These are phyloP conservation scores for Plantago ovata DNA, from an alignment of 257 asterid species.

Conservation along the genomic window DNA sequence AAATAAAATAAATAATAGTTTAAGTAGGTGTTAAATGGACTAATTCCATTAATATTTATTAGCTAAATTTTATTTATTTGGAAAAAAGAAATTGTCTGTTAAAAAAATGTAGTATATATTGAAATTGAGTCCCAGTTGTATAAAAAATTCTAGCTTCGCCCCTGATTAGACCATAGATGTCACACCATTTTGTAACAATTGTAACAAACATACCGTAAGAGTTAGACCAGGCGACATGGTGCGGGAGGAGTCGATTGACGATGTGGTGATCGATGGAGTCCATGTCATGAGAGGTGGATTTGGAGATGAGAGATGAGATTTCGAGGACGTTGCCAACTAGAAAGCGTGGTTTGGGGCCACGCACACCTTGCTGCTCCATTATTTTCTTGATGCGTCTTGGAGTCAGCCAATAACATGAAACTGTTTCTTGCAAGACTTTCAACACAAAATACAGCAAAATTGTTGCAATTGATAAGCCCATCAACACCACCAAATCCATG, in stretches of 20 bases:
- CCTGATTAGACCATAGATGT: no score
- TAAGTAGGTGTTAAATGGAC: no score
- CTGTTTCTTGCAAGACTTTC: constrained; percentile 39
- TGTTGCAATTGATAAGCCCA: constrained; percentile 13
- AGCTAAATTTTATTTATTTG: no score
- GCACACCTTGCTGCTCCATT: constrained; percentile 84
- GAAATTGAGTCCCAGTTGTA: no score
- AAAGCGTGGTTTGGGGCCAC: constrained; percentile 82
- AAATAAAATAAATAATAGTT: no score
- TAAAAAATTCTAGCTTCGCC: no score
- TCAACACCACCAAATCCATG: constrained; percentile 36
- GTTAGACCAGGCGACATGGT: constrained; percentile 68
- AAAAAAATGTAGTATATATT: no score
- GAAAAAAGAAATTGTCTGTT: no score
- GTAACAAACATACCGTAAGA: constrained; percentile 43
- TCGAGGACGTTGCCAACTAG: constrained; percentile 74
- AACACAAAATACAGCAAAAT: constrained; percentile 21
- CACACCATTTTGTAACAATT: not conserved
- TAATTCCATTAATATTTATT: no score
- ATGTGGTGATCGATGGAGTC: constrained; percentile 59
- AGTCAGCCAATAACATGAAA: constrained; percentile 57
- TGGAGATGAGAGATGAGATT: constrained; percentile 50
- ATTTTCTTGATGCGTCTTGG: constrained; percentile 74
- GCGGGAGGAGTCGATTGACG: constrained; percentile 84
- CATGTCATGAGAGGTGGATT: constrained; percentile 72